A percentile compares a stretch with the other conserved stretches of the same genome.
These are phyloP conservation scores for Exophiala dermatitidis DNA, from an alignment of 2,329 filamentous ascomycete genomes.

Conservation along the genomic window DNA sequence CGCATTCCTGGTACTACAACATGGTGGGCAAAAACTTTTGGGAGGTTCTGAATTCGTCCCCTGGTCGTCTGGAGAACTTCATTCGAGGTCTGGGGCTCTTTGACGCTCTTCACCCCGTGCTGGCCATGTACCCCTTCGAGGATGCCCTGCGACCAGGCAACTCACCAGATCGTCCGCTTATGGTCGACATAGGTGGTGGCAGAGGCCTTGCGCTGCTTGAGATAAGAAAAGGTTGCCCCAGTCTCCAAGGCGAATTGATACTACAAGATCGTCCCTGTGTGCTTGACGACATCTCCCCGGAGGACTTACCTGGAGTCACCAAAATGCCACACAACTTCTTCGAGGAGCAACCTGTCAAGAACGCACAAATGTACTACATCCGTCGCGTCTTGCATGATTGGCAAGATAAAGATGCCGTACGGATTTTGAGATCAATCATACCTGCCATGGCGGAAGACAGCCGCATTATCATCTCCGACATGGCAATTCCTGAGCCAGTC, in stretches of 20 bases:
- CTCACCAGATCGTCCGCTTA: constrained; percentile 13
- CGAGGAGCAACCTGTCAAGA: constrained; percentile 27
- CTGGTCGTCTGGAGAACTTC: constrained; percentile 25
- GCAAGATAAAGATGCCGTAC: constrained; percentile 24
- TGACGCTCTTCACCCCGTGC: constrained; percentile 19
- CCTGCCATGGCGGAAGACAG: constrained; percentile 24
- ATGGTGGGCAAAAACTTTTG: constrained; percentile 27
- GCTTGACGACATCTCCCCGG: constrained; percentile 20
- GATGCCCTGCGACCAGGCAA: constrained; percentile 5
- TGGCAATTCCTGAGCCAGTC: constrained; percentile 24
- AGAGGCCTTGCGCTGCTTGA: constrained; percentile 23
- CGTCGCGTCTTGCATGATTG: constrained; percentile 29
- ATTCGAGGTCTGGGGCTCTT: constrained; percentile 22
- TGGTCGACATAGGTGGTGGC: constrained; percentile 24
- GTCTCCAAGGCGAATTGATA: constrained; percentile 24
- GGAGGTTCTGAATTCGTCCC: constrained; percentile 26
- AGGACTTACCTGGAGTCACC: constrained; percentile 21
- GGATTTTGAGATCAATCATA: constrained; percentile 27
- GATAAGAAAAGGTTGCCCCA: constrained; percentile 21
- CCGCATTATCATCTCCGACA: constrained; percentile 27
- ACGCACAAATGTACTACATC: constrained; percentile 29
- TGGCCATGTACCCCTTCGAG: constrained; percentile 26
- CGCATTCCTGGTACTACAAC: constrained; percentile 25
- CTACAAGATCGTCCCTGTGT: constrained; percentile 29
- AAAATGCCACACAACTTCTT: constrained; percentile 30